Evolutionary conservation across 176 grass and related monocot genomes (phyloP), one percentile per base, ranked within the genome.

Genomic region (Oropetium thomaeum): DNA sequence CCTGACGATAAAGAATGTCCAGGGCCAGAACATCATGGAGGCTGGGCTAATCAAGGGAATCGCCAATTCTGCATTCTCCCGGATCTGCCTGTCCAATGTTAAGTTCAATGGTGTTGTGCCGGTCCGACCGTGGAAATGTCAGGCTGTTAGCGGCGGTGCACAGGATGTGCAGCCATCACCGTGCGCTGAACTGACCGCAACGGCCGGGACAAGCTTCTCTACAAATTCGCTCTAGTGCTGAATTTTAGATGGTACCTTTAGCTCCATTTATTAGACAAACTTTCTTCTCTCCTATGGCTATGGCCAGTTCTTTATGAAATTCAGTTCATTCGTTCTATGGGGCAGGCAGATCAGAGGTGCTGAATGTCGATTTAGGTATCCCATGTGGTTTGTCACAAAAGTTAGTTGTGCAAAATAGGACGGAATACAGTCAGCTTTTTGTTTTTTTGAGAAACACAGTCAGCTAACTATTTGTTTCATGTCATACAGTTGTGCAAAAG

Each of bases 41-140:
- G 88, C 96, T 25, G 91, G 91, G 13, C 51, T 74, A 58, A 89
- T 98, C 55, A 87, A 87, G 68, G 95, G 95, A 44, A 98, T 98
- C n/a, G 72, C 81, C 1, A 44, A 80, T 43, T 89, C 83, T 2
- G 83, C 86, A 0, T 98, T 98, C 82, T 94, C 84, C 38, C 58
- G 79, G 25, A 89, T 98, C 77, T 98, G 89, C 35, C 75, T 98
- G 10, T 89, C 72, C 0, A 94, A 98, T 30, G 79, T 98, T 17
- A 98, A 81, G 63, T 58, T 98, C 20, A 58, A 57, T 39, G 71
- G 81, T 3, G 64, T 17, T 0, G 1, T 26, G 4, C 17, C 81
- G 4, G 67, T 70, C 39, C 66, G 43, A 17, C 71, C 90, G 28
- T 98, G 95, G 91, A 87, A 65, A 44, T 98, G 95, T n/a, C 32